Evolutionary conservation across 305 asterid genomes (phyloP), one percentile per base, ranked within the genome.

Genomic region (Fraxinus albicans): DNA sequence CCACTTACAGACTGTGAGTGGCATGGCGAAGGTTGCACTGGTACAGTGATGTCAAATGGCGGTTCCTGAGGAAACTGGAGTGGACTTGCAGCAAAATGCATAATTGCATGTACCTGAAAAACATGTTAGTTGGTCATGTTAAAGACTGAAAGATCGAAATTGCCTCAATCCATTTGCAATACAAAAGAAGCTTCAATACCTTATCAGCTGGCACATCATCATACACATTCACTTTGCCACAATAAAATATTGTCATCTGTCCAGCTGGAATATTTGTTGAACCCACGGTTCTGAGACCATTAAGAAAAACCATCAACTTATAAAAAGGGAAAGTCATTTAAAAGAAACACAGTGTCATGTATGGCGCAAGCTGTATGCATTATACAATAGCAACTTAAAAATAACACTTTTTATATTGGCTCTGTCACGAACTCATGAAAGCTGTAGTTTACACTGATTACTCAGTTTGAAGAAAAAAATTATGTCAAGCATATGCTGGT

Each of bases 201-300:
- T 94, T 95, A 73, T 92, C 92, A 80, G 89, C 90, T 70, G 99
- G 93, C 87, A 95, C 86, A 84, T 91, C 94, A 87, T 95, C 98
- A 74, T 93, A 94, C 79, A 95, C 99, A 87, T 95, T 92, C 83
- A 95, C 93, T 87, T 91, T 88, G 82, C 99, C 99, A 58, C 95
- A 86, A 83, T 95, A 95, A 86, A 95, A 95, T 82, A 95, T 92
- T 31, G 97, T 91, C 99, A 95, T 93, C 83, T 94, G 99, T 82
- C 97, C 98, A 58, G 74, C 89, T 33, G 89, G 88, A 73, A 67
- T 85, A 80, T 84, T 89, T 53, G 90, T 81, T 70, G 89, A 70
- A 79, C 76, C 91, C 82, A 87, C 73, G 78, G 86, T 80, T 86
- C 99, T 92, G 92, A 90, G 72, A 78, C n/a, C 79, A 73, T 21